Evolutionary conservation across 2,329 filamentous ascomycete species (phyloP).

Genomic region (Neonectria ditissima): DNA sequence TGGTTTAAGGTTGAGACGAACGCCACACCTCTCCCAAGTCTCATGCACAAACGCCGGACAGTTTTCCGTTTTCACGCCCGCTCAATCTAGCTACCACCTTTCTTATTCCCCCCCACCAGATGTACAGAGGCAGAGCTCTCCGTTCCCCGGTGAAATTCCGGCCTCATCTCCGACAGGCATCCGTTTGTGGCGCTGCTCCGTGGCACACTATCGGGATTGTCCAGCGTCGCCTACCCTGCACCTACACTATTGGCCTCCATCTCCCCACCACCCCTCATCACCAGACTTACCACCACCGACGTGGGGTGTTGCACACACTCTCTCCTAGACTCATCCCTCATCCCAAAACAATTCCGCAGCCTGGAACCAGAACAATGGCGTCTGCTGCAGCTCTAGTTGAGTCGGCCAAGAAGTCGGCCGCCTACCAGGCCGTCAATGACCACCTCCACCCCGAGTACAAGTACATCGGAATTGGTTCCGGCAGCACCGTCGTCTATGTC

Average conservation of each 20-base stretch:
- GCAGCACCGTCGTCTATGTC: constrained; percentile 85
- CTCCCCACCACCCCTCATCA: constrained; percentile 24
- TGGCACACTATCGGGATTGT: constrained; percentile 4
- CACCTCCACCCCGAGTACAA: constrained; percentile 73
- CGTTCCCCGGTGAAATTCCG: constrained; percentile 14
- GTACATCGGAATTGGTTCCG: constrained; percentile 83
- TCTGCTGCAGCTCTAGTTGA: constrained; percentile 66
- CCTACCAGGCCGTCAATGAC: constrained; percentile 78
- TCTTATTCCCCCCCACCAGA: neutral
- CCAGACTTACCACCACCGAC: constrained; percentile 14
- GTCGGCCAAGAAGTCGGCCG: constrained; percentile 79
- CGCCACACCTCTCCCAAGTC: constrained; percentile 14
- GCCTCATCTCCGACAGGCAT: neutral
- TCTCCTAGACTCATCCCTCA: constrained; percentile 7
- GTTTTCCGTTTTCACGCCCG: constrained; percentile 12
- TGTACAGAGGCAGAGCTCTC: neutral
- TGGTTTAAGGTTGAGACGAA: neutral
- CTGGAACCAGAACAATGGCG: constrained; percentile 49
- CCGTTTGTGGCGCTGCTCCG: constrained; percentile 5
- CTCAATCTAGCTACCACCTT: neutral
- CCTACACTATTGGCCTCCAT: neutral
- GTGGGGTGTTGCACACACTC: constrained; percentile 16
- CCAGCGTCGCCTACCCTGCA: constrained; percentile 23
- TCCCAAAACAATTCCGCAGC: neutral
- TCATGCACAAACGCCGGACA: constrained; percentile 28